phyloP scores from a whole-genome alignment of 768 basidiomycete genomes.

The Tricholoma bakamatsutake region DNA sequence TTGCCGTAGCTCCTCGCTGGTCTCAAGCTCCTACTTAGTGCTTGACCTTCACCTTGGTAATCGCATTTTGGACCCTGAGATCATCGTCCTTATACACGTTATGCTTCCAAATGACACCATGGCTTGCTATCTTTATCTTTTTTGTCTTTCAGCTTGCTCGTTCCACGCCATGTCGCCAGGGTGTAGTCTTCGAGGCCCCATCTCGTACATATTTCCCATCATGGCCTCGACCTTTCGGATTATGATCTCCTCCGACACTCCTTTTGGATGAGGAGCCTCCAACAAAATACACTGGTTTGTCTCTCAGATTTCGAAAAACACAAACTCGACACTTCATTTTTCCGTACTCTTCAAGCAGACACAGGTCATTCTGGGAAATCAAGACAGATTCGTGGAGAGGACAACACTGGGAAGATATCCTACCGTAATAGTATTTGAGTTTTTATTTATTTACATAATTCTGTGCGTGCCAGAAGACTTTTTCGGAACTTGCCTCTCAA shows the following conservation, averaged over 20 bases:
- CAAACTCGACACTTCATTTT: background rate
- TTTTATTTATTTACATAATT: too few relatives aligned
- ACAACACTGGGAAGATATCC: too few relatives aligned
- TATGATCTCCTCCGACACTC: background rate
- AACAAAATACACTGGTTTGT: background rate
- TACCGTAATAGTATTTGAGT: too few relatives aligned
- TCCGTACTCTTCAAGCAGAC: background rate
- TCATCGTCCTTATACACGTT: background rate
- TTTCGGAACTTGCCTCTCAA: too few relatives aligned
- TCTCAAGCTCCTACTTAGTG: background rate
- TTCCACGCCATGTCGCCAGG: background rate
- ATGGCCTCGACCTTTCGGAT: background rate
- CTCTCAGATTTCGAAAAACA: background rate
- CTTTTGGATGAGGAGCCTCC: background rate
- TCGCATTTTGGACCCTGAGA: background rate
- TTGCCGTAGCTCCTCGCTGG: background rate
- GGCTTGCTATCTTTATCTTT: background rate
- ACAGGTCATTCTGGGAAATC: background rate
- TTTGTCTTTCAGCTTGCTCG: background rate
- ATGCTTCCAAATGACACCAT: background rate
- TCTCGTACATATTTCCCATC: background rate
- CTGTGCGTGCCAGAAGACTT: too few relatives aligned
- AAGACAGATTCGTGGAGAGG: too few relatives aligned
- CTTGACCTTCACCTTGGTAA: background rate
- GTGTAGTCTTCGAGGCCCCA: background rate